A percentile compares a stretch with the other conserved stretches of the same genome.
Conservation (phyloP, 306 rosid genomes). For the Ceratonia siliqua region DNA sequence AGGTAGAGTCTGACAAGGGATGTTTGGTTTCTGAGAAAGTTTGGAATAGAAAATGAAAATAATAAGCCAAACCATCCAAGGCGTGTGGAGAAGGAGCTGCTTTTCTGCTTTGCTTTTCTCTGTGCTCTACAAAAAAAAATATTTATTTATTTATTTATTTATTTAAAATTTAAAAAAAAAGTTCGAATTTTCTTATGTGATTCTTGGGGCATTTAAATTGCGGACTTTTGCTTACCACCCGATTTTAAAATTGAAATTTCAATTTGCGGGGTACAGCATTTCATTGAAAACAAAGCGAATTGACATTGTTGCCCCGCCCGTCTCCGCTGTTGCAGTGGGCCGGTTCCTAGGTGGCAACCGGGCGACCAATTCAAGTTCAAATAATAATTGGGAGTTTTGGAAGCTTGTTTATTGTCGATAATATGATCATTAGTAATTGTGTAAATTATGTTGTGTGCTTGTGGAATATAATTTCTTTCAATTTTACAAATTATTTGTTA, state of each 20-base stretch:
- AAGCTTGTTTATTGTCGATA: neutral
- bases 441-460: too few species aligned
- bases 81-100: constrained; percentile 53
- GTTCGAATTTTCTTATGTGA: constrained; percentile 31
- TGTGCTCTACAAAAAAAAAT: constrained; percentile 21
- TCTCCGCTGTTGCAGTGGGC: neutral
- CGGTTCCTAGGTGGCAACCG: neutral
- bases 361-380: neutral
- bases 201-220: constrained; percentile 32
- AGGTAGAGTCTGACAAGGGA: constrained; percentile 30
- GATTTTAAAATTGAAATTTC: constrained; percentile 35
- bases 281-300: neutral
- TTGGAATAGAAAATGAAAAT: constrained; percentile 29
- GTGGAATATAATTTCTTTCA: too few species aligned
- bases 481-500: constrained; percentile 18
- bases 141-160: neutral
- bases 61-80: constrained; percentile 22
- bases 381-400: neutral
- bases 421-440: neutral
- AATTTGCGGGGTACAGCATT: neutral
- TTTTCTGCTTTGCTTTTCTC: constrained; percentile 44
- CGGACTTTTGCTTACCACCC: constrained; percentile 58
- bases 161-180: neutral
- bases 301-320: constrained; percentile 41
- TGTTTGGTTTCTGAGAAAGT: constrained; percentile 57